Evolutionary conservation across 768 basidiomycete species (phyloP), one percentile per base, ranked within the genome.

Genomic region (Omphalotus guepiniiformis): DNA sequence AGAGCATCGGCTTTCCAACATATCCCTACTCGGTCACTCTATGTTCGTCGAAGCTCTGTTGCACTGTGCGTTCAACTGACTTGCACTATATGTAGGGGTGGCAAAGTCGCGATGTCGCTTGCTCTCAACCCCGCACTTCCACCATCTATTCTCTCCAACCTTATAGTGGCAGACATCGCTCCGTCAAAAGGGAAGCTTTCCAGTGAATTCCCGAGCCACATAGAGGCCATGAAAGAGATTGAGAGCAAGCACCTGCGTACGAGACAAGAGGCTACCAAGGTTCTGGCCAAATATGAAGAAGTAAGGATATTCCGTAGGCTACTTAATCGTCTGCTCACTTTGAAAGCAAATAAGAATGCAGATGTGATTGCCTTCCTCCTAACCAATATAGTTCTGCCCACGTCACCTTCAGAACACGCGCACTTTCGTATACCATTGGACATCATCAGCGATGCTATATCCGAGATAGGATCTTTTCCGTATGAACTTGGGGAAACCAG

Each of bases 11-110:
- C 61, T 89, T 32, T 68, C 69, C 2, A 69, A 85, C 15, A 75
- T 93, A 15, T 79, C 87, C 2, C 72, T 96, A 3, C 68, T 95
- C 3, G 93, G 93, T 0, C 93, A 95, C 61, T 94, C 92, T 2
- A 93, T 95, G 93, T 92, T 54, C 46, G 85, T 69, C 19, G 6
- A 9, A 23, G 13, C 19, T 3, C 32, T 35, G 21, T 39, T 25
- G 26, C 37, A 19, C 28, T 34, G 12, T 40, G 18, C 29, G 9
- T 18, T 15, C n/a, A 23, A 3, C 49, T 52, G 37, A 57, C 37
- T 15, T 6, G n/a, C 22, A 4, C 34, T 1, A 52, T 47, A 28
- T 13, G 32, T 56, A 83, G 82, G 82, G 85, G 85, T 13, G 85
- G 83, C 11, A 86, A 83, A 58, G 76, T 75, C 1, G 79, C 78